Percentiles rank a stretch among this genome's conserved stretches.
Conservation (phyloP, 805 yeast species). For the Yamadazyma sp. region DNA sequence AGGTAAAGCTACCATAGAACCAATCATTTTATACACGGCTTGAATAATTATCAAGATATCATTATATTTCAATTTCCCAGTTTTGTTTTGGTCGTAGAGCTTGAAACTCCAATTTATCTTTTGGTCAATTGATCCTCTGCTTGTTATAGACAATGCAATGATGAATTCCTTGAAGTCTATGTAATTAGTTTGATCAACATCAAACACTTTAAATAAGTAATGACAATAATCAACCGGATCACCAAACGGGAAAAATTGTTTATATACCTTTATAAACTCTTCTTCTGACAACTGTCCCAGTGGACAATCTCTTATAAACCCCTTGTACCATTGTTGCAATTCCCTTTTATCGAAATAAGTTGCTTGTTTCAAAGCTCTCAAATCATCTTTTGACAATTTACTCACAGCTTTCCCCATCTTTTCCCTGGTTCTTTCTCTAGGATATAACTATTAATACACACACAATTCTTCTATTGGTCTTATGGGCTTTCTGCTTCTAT, state of each 20-base stretch:
- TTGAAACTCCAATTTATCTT: slow-evolving; percentile 88
- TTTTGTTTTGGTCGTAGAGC: slow-evolving; percentile 77
- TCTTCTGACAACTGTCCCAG: slow-evolving; percentile 80
- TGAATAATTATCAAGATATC: slow-evolving; percentile 79
- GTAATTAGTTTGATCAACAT: slow-evolving; percentile 71
- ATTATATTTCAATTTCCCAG: slow-evolving; percentile 69
- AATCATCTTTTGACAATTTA: slow-evolving; percentile 85
- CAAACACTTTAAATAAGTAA: slow-evolving; percentile 85
- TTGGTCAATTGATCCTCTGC: slow-evolving; percentile 82
- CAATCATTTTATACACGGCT: slow-evolving; percentile 93
- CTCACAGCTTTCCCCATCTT: slow-evolving; percentile 93
- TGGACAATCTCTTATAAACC: slow-evolving; percentile 92
- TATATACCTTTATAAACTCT: slow-evolving; percentile 88
- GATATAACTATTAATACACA: no score
- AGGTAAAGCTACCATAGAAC: slow-evolving; percentile 83
- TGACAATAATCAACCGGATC: slow-evolving; percentile 91
- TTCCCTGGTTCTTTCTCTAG: no score
- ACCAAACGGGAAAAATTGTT: slow-evolving; percentile 97
- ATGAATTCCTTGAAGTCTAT: slow-evolving; percentile 93
- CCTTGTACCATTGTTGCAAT: slow-evolving; percentile 97
- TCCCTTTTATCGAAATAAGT: slow-evolving; percentile 93
- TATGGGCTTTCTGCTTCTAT: no score
- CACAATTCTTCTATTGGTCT: no score
- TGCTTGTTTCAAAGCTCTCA: slow-evolving; percentile 73
- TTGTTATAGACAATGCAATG: slow-evolving; percentile 78